Base-by-base conservation (phyloP, 192 early-diverging fungal species). In the Coemansia sp. region DNA sequence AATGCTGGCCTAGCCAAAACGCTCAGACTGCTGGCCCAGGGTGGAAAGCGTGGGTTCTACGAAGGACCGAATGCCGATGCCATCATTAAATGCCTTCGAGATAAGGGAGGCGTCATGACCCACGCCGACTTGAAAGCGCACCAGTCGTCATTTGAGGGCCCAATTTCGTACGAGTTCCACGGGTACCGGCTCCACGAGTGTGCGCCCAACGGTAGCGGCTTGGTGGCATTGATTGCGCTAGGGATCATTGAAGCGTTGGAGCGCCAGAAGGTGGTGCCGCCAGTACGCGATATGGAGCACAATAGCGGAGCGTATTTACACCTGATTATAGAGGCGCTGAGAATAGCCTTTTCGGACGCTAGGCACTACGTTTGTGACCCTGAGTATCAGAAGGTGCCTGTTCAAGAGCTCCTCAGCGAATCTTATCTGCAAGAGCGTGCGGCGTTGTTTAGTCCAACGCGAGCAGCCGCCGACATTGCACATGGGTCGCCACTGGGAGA, bases 341-440 rank as follows among this genome's bases (percentile, higher is more conserved):
- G 90, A 1, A 60, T 93, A n/a, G 90, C 91, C 5, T 94, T 94
- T 88, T 90, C 89, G 2, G 93, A 94, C 67, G 79, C 86, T n/a
- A 79, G 79, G 40, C 75, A 75, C 48, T 87, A 84, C 68, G 85
- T 94, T 13, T 77, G 87, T 33, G 92, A 94, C 68, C 91, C 90
- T 24, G 84, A 85, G 3, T 70, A 77, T 50, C 67, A 74, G 16
- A 16, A 63, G 17, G 69, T 79, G 36, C 88, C 90, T 27, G 79
- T 85, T 31, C 60, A 85, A 29, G 68, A 74, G 33, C 70, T 93
- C n/a, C 73, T 93, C 35, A 40, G 56, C 27, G 35, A 85, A 63
- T 74, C 84, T 37, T 90, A 93, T 60, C 71, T 92, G 50, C 50
- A 46, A 0, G 59, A 77, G 59, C 81, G 91, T n/a, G 86, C 89